Base-by-base conservation (phyloP, 164 flowering plant species). In the Platanus orientalis region DNA sequence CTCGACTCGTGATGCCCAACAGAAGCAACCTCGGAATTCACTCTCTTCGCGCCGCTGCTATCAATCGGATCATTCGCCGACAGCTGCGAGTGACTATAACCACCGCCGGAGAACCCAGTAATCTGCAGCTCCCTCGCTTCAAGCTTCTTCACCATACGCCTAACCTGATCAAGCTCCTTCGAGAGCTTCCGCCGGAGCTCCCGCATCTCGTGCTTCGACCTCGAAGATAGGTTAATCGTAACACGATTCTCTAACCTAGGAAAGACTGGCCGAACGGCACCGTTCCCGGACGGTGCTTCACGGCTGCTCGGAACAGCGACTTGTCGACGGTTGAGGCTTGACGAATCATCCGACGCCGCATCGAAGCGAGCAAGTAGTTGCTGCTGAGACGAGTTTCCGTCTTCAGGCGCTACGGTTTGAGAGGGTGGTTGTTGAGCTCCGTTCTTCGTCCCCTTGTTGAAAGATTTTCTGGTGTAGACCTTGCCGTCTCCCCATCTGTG, bases 181-280 rank as follows among this genome's bases (percentile, higher is more conserved):
- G 78, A 74, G 47, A 93, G 80, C 84, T 78, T 85, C 74, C 75
- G 77, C 66, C 81, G 73, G 9, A 90, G 67, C 68, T 90, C 92
- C 11, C 79, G 70, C 54, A 60, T 67, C 21, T 9, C 20, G 10
- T 39, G 54, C 32, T 51, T 25, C 13, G 61, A 40, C 44, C 36
- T 29, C 6, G 64, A 61, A 24, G 48, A 36, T 23, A 39, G 17
- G 66, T 69, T 73, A 20, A 87, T 74, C 62, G 70, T 80, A 26
- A 86, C 73, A n/a, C 78, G 69, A 62, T 71, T 67, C 30, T 79
- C 86, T 32, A 57, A 34, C 45, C 60, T 72, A 36, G 49, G 28
- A 54, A 69, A 39, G 23, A 69, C 75, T 0, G 45, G 54, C 44
- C 65, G 63, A 50, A 57, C 67, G 2, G 25, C 21, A 7, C 75